Evolutionary conservation across 805 yeast species (phyloP).

Genomic region (Spathaspora passalidarum): DNA sequence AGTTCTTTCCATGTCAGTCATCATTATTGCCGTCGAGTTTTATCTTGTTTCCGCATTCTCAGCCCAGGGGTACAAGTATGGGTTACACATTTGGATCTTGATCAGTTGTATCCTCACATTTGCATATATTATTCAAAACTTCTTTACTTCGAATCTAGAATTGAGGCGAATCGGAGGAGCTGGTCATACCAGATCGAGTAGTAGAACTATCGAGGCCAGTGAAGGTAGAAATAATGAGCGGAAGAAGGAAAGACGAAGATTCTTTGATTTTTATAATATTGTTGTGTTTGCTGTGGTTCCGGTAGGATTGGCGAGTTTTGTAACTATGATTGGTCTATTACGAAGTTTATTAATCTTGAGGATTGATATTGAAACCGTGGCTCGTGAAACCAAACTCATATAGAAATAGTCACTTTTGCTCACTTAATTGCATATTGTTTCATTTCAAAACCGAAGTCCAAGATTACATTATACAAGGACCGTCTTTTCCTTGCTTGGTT

Average conservation of each 20-base stretch:
- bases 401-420: too few species aligned
- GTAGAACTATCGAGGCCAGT: not conserved
- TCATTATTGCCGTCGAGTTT: slow-evolving; percentile 68
- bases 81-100: slow-evolving; percentile 86
- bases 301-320: slow-evolving; percentile 88
- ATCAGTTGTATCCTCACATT: slow-evolving; percentile 82
- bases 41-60: slow-evolving; percentile 59
- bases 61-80: slow-evolving; percentile 68
- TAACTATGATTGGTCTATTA: slow-evolving; percentile 83
- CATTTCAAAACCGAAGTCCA: too few species aligned
- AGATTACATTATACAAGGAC: too few species aligned
- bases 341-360: slow-evolving; percentile 74
- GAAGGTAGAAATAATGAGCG: slow-evolving; percentile 14
- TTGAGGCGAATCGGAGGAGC: slow-evolving; percentile 29
- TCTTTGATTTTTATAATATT: slow-evolving; percentile 82
- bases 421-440: not conserved
- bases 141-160: slow-evolving; percentile 75
- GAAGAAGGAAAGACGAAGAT: slow-evolving; percentile 42
- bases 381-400: not conserved
- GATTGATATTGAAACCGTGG: slow-evolving; percentile 45
- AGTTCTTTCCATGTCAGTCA: slow-evolving; percentile 76
- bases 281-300: slow-evolving; percentile 98
- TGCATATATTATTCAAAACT: slow-evolving; percentile 80
- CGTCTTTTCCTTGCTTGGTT: too few species aligned
- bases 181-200: not conserved